phyloP scores from a whole-genome alignment of 805 yeast genomes.

The Candida insectorum region DNA sequence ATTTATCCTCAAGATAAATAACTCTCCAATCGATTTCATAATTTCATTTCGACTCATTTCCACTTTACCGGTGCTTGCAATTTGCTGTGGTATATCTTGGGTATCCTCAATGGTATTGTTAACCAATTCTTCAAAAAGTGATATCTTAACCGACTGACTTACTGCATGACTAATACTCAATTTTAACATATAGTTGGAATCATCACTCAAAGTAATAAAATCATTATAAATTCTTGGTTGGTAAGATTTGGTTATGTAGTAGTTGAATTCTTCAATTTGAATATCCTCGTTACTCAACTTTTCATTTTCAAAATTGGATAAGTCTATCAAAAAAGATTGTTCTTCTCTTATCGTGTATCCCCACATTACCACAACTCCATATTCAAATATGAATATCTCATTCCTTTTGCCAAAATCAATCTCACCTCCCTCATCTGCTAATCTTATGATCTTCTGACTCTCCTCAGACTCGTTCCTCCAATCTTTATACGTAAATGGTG shows the following conservation, averaged over 20 bases:
- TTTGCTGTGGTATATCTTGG: constrained; percentile 94
- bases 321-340: constrained; percentile 69
- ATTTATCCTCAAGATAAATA: constrained; percentile 81
- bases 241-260: constrained; percentile 87
- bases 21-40: constrained; percentile 95
- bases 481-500: constrained; percentile 81
- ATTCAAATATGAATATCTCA: constrained; percentile 87
- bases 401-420: constrained; percentile 79
- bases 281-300: constrained; percentile 89
- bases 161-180: constrained; percentile 92
- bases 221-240: constrained; percentile 96
- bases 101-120: constrained; percentile 97
- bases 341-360: constrained; percentile 89
- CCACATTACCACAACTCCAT: constrained; percentile 98
- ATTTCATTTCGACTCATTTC: constrained; percentile 92
- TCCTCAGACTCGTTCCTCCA: constrained; percentile 51
- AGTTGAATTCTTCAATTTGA: constrained; percentile 92
- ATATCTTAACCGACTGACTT: constrained; percentile 92
- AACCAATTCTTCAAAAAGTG: constrained; percentile 91
- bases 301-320: constrained; percentile 89
- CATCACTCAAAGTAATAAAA: constrained; percentile 88
- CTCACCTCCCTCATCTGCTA: constrained; percentile 95
- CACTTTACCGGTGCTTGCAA: constrained; percentile 92
- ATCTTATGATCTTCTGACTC: constrained; percentile 46
- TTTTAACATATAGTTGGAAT: constrained; percentile 85